Evolutionary conservation across 495 filamentous ascomycete species (phyloP).

Genomic region (Mytilinidion resinicola): DNA sequence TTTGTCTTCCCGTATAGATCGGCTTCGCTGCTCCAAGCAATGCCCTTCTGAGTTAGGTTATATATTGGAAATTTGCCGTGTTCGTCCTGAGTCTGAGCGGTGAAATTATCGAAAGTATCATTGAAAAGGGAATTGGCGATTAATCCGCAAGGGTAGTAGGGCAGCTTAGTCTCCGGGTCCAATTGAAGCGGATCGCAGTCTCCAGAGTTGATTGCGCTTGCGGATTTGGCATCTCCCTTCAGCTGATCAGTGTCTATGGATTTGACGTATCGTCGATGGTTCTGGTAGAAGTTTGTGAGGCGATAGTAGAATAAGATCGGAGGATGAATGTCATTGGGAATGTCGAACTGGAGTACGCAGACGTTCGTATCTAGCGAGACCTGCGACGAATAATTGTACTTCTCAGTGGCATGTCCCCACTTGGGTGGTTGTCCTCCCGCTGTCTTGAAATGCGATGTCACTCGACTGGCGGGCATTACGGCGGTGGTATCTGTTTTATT

Average conservation of each 20-base stretch:
- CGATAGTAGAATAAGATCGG: slow-evolving; percentile 90
- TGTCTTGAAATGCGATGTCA: slow-evolving; percentile 61
- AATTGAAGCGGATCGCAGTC: slow-evolving; percentile 69
- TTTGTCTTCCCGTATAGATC: slow-evolving; percentile 65
- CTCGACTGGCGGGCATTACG: slow-evolving; percentile 41
- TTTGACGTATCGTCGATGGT: slow-evolving; percentile 92
- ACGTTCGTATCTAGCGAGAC: slow-evolving; percentile 16
- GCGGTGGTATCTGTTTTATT: neutral
- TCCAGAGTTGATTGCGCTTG: slow-evolving; percentile 54
- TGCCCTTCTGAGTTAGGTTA: slow-evolving; percentile 67
- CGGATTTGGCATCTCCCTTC: slow-evolving; percentile 59
- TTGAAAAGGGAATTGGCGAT: slow-evolving; percentile 98
- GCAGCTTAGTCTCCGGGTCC: slow-evolving; percentile 47
- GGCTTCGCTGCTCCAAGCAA: slow-evolving; percentile 79
- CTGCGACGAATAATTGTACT: slow-evolving; percentile 5
- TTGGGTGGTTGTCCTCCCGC: slow-evolving; percentile 19
- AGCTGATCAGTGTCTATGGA: slow-evolving; percentile 81
- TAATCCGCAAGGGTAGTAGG: slow-evolving; percentile 91
- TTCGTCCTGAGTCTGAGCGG: slow-evolving; percentile 39
- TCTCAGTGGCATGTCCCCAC: slow-evolving; percentile 18
- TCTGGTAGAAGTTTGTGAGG: slow-evolving; percentile 98
- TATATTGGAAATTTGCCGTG: slow-evolving; percentile 44
- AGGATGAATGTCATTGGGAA: slow-evolving; percentile 69
- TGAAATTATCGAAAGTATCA: slow-evolving; percentile 87
- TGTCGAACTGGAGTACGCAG: slow-evolving; percentile 68